A percentile compares a stretch with the other conserved stretches of the same genome.
Evolutionary conservation across 768 basidiomycete genomes (phyloP).

Genomic region (Leccinum fibrillosum): DNA sequence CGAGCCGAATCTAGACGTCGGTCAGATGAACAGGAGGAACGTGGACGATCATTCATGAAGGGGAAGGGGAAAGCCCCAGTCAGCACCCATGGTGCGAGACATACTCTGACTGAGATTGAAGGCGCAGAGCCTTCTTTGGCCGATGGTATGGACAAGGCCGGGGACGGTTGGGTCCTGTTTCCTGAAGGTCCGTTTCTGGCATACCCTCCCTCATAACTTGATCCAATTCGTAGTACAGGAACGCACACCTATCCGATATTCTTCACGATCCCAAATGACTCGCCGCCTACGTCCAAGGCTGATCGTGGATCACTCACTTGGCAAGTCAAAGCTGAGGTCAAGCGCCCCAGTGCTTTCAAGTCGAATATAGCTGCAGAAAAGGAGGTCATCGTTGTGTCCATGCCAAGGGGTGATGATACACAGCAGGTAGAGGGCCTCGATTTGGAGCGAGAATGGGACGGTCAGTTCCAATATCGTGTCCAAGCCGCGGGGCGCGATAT

Average conservation of each 20-base stretch:
- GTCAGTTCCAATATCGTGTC: conserved; percentile 79
- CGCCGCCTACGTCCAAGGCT: conserved; percentile 74
- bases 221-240: conserved; percentile 63
- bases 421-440: conserved; percentile 79
- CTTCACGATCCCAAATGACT: conserved; percentile 78
- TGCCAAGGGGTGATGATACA: conserved; percentile 42
- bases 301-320: conserved; percentile 78
- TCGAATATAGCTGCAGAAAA: conserved; percentile 65
- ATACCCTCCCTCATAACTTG: background rate
- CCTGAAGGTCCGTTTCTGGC: conserved; percentile 58
- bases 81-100: background rate
- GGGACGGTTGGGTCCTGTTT: conserved; percentile 80
- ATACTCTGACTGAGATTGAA: conserved; percentile 22
- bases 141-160: conserved; percentile 31
- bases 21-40: conserved; percentile 10
- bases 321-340: conserved; percentile 76
- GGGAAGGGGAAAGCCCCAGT: conserved; percentile 30
- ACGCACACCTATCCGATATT: conserved; percentile 96
- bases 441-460: conserved; percentile 89
- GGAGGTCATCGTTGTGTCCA: conserved; percentile 73
- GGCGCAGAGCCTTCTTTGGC: conserved; percentile 29
- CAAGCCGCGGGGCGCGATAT: conserved; percentile 72
- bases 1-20: conserved; percentile 8
- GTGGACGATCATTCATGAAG: conserved; percentile 31
- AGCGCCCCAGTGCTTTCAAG: conserved; percentile 78